Percentiles rank a stretch among this genome's conserved stretches.
These are phyloP conservation scores for Berberis thunbergii DNA, from an alignment of 164 flowering plant species.

Conservation along the genomic window DNA sequence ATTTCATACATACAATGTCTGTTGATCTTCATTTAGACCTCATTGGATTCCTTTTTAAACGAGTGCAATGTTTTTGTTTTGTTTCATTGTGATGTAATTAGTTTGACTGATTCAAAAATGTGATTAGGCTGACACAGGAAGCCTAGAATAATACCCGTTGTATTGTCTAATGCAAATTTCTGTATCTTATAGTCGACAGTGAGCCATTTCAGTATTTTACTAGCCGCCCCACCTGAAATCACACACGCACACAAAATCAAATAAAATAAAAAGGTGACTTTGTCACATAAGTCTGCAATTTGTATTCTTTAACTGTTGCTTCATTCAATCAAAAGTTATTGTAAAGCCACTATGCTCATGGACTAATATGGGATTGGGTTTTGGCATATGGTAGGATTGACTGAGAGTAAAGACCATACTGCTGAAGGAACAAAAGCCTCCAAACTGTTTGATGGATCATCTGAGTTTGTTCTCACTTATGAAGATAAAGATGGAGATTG, in stretches of 20 bases:
- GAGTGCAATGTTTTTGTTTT: not conserved
- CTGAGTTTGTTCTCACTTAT: slow-evolving; percentile 74
- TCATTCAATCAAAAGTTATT: not conserved
- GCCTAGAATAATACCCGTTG: not conserved
- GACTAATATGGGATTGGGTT: not conserved
- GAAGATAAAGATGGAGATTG: slow-evolving; percentile 84
- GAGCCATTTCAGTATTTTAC: not conserved
- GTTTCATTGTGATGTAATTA: not conserved
- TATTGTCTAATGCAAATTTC: not conserved
- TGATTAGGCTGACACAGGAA: not conserved
- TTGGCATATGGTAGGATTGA: slow-evolving; percentile 17
- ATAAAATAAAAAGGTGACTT: no score
- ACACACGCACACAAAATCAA: no score
- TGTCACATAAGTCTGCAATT: no score
- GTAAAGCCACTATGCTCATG: not conserved
- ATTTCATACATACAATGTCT: no score
- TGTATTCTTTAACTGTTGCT: no score
- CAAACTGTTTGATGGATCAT: slow-evolving; percentile 64
- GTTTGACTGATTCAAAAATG: not conserved
- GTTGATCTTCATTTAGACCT: no score
- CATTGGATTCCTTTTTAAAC: no score
- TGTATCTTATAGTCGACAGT: not conserved
- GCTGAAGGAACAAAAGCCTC: slow-evolving; percentile 22
- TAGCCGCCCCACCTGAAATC: no score
- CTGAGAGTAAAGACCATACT: slow-evolving; percentile 33